Percentiles rank a stretch among this genome's conserved stretches.
These are phyloP conservation scores for Kodamaea sagamina DNA, from an alignment of 805 yeast genomes.

Conservation along the genomic window DNA sequence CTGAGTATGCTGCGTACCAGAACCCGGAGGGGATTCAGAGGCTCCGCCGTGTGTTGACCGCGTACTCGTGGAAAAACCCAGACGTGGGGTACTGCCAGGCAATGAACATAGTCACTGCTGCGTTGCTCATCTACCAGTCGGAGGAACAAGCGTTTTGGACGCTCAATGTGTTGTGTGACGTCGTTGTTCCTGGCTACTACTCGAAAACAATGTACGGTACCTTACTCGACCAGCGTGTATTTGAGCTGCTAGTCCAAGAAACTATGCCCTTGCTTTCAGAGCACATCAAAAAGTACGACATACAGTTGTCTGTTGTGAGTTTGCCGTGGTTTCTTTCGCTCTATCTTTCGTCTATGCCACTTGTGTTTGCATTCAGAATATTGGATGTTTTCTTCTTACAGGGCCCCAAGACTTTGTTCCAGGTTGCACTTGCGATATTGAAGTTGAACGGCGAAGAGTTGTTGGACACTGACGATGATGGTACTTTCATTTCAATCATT, in stretches of 20 bases:
- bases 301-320: slow-evolving; percentile 89
- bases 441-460: slow-evolving; percentile 85
- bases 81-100: slow-evolving; percentile 99
- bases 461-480: slow-evolving; percentile 83
- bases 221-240: slow-evolving; percentile 86
- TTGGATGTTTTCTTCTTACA: slow-evolving; percentile 87
- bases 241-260: slow-evolving; percentile 84
- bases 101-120: slow-evolving; percentile 91
- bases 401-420: slow-evolving; percentile 88
- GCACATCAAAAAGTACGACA: slow-evolving; percentile 76
- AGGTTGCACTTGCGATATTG: slow-evolving; percentile 89
- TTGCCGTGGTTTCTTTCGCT: slow-evolving; percentile 95
- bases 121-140: slow-evolving; percentile 76
- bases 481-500: slow-evolving; percentile 81
- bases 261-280: slow-evolving; percentile 88
- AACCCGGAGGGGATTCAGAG: slow-evolving; percentile 79
- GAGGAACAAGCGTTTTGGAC: slow-evolving; percentile 99
- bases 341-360: slow-evolving; percentile 90
- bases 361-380: slow-evolving; percentile 88
- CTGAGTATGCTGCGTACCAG: slow-evolving; percentile 95
- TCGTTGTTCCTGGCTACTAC: slow-evolving; percentile 90
- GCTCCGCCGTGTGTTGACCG: slow-evolving; percentile 83
- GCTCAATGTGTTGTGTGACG: slow-evolving; percentile 75
- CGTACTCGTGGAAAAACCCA: slow-evolving; percentile 95
- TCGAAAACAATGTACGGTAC: slow-evolving; percentile 98